phyloP scores from a whole-genome alignment of 345 rosid genomes.

The Carallia brachiata region DNA sequence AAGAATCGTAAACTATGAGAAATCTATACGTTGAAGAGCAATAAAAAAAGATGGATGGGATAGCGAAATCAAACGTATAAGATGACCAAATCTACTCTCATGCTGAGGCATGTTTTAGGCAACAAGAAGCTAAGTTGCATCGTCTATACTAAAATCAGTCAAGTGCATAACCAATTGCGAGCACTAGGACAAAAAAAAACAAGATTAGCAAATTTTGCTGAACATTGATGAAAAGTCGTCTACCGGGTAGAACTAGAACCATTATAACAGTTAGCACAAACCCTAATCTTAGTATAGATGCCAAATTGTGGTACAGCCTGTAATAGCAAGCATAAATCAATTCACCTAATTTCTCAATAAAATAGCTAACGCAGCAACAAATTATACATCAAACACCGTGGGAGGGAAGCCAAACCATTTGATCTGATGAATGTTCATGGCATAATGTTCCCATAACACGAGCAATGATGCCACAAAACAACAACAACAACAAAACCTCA shows the following conservation, averaged over 20 bases:
- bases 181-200: no score
- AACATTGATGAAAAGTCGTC: slow-evolving; percentile 12
- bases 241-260: slow-evolving; percentile 38
- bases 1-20: not conserved
- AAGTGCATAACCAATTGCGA: no score
- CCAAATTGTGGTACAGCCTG: slow-evolving; percentile 70
- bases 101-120: not conserved
- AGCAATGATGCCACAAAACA: slow-evolving; percentile 69
- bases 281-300: slow-evolving; percentile 50
- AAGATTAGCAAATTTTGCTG: not conserved
- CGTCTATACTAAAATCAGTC: no score
- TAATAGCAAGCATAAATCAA: not conserved
- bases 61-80: not conserved
- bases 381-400: not conserved
- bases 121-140: not conserved
- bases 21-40: not conserved
- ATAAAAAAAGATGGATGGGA: not conserved
- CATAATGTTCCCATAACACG: slow-evolving; percentile 73
- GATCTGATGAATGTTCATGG: slow-evolving; percentile 67
- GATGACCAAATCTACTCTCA: not conserved
- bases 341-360: not conserved
- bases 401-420: slow-evolving; percentile 45
- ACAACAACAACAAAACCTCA: not conserved
- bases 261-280: slow-evolving; percentile 62
- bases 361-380: not conserved